Percentiles rank a stretch among this genome's conserved stretches.
These are phyloP conservation scores for Chalciporus piperatus DNA, from an alignment of 768 basidiomycete species.

Conservation along the genomic window DNA sequence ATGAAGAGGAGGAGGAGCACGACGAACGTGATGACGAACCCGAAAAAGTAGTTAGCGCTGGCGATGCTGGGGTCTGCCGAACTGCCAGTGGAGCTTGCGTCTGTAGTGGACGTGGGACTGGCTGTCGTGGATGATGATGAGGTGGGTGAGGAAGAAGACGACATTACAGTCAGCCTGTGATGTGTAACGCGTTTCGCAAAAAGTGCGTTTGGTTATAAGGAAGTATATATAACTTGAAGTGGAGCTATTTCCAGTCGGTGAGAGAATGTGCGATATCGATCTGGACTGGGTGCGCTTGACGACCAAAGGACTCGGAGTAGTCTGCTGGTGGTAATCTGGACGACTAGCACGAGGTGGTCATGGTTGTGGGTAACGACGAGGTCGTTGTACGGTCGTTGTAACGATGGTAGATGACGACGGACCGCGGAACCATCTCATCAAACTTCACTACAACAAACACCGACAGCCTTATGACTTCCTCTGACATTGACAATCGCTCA, in stretches of 20 bases:
- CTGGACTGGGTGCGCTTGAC: conserved; percentile 4
- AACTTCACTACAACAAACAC: too few relatives aligned
- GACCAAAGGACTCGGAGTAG: background rate
- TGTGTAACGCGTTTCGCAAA: background rate
- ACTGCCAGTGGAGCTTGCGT: background rate
- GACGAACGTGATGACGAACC: conserved; percentile 33
- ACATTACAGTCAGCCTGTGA: conserved; percentile 6
- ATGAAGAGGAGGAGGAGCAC: conserved; percentile 46
- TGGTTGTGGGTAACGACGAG: background rate
- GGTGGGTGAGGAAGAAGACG: background rate
- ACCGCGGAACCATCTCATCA: too few relatives aligned
- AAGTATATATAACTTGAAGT: background rate
- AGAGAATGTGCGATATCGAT: conserved; percentile 7
- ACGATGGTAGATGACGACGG: too few relatives aligned
- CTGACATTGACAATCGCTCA: background rate
- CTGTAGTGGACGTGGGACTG: background rate
- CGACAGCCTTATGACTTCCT: background rate
- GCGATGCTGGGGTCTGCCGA: conserved; percentile 9
- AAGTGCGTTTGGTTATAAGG: background rate
- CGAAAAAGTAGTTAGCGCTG: conserved; percentile 32
- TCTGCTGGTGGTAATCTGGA: background rate
- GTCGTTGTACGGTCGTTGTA: background rate
- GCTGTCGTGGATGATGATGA: background rate
- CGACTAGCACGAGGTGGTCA: background rate
- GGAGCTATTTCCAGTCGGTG: background rate